Evolutionary conservation across 805 yeast genomes (phyloP), one percentile per base, ranked within the genome.

Genomic region (Wickerhamomyces sydowiorum): DNA sequence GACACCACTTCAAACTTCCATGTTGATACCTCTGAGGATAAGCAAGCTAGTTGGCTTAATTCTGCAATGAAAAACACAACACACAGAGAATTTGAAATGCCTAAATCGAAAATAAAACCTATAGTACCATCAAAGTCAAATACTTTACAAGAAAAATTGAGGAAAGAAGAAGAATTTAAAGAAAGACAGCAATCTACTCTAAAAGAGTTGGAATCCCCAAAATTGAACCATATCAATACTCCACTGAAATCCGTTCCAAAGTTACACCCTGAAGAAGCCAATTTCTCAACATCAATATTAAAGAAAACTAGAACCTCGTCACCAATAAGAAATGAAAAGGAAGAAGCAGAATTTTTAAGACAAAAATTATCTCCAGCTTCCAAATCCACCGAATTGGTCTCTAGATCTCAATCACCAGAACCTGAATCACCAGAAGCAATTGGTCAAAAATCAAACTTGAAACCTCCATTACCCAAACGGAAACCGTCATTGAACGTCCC

Each of bases 81-180:
- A 28, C 23, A 28, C 4, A 17, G n/a, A 17, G 39, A 35, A 6
- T 29, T 36, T 30, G 43, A 29, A 24, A 9, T 22, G n/a, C 36
- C 37, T 27, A 45, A 40, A 39, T 33, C 64, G 39, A 54, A 47
- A 58, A 44, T 53, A 53, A 62, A 59, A 50, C 68, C 61, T 54
- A 56, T 49, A 30, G 49, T 46, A 42, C 62, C 58, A 47, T 53
- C 52, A 45, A 49, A 50, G 36, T 41, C 50, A 29, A 54, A 57
- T 50, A 57, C 63, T 19, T 47, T 62, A 50, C 45, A 62, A 52
- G 59, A 55, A 55, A 62, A 61, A 51, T 48, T 49, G 59, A 58
- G 61, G 63, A 12, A 36, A 7, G 40, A 36, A 10, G 17, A 40
- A 25, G 5, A 17, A 20, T 7, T 20, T 1, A 24, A 25, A 18